Evolutionary conservation across 345 rosid species (phyloP), one percentile per base, ranked within the genome.

Genomic region (Viola odorata): DNA sequence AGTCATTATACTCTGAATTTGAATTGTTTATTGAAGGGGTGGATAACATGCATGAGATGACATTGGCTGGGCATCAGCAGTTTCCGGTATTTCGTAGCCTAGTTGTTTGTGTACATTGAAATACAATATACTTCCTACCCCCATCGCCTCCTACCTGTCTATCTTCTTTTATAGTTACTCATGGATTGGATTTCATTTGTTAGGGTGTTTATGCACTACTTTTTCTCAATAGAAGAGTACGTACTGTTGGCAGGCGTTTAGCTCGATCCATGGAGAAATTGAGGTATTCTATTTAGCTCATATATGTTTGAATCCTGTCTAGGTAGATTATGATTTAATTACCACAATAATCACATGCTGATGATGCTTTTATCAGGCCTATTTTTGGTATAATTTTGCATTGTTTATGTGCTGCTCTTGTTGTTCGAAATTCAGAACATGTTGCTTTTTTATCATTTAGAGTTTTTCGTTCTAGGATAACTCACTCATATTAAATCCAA

Each of bases 141-240:
- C 4, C 47, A 3, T 37, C 12, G 39, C 4, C 42, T 16, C 14
- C n/a, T 55, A 3, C 13, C 38, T 62, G 41, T 42, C 61, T 51
- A 39, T 66, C 10, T 13, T 54, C 50, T 62, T 16, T 40, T 48
- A 60, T 57, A 63, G 32, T 32, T 42, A 32, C 75, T 73, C 45
- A 73, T 70, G 23, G 58, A 66, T 38, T 64, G 12, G 8, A 15
- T 57, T 42, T 69, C 16, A 55, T 62, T 47, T 59, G 58, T 37
- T 77, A 94, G 99, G 99, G 99, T 47, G 91, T 94, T 47, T 90
- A 83, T 75, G 96, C 89, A 17, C 75, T 90, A 69, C 86, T 94
- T 65, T 94, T 94, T 69, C 85, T 84, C 77, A 90, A 84, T 75
- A 84, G 99, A 82, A 81, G 91, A 74, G 97, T 86, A 55, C 91